These are phyloP conservation scores for Cornus suecica DNA, from an alignment of 148 eudicot genomes.

Conservation along the genomic window DNA sequence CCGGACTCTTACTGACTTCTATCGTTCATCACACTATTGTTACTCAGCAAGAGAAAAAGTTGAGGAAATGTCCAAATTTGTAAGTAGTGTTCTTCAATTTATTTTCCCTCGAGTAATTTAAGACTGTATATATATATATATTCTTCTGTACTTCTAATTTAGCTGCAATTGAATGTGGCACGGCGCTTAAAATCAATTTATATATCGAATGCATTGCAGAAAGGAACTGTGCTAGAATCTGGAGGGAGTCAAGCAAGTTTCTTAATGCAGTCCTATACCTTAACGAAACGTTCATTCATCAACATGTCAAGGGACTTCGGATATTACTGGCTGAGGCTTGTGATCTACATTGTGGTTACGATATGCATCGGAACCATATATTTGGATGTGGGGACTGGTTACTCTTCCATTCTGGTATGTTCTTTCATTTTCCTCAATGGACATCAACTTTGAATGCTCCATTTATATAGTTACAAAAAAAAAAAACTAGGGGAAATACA, in stretches of 20 bases:
- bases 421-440: background rate
- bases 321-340: conserved; percentile 95
- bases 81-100: conserved; percentile 30
- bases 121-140: background rate
- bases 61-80: conserved; percentile 72
- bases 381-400: conserved; percentile 79
- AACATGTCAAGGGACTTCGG: conserved; percentile 99
- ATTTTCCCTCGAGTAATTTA: background rate
- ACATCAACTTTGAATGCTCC: background rate
- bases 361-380: conserved; percentile 87
- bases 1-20: conserved; percentile 53
- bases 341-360: conserved; percentile 81
- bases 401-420: conserved; percentile 72
- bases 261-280: conserved; percentile 70
- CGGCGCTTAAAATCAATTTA: background rate
- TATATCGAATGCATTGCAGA: conserved; percentile 37
- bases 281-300: conserved; percentile 80
- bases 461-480: no score
- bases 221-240: conserved; percentile 87
- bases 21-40: conserved; percentile 62
- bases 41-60: conserved; percentile 67
- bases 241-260: conserved; percentile 98
- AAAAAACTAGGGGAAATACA: background rate
- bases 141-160: background rate
- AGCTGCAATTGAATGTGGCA: background rate